Evolutionary conservation across 78 protist genomes (phyloP).

Genomic region (Speleostelium caveatum): DNA sequence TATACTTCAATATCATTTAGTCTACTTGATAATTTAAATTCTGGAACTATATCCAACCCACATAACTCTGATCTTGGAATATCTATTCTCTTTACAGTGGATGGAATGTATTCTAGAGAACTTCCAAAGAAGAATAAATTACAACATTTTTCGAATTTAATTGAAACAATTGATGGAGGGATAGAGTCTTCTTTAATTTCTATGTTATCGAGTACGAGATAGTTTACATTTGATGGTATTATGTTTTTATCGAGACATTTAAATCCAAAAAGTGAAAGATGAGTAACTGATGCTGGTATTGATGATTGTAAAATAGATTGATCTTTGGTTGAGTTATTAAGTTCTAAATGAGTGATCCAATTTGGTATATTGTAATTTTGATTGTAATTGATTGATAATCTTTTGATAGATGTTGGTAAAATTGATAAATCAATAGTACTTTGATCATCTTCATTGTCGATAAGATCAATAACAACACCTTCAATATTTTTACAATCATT

Average conservation of each 20-base stretch:
- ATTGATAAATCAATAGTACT: neutral
- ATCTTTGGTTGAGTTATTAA: neutral
- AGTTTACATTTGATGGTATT: neutral
- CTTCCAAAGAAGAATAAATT: no score
- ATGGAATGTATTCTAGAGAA: neutral
- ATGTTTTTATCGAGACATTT: neutral
- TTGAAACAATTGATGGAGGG: neutral
- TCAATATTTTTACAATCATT: neutral
- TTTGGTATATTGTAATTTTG: neutral
- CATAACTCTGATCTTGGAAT: neutral
- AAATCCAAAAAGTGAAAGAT: neutral
- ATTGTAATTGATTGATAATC: neutral
- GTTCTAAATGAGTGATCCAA: neutral
- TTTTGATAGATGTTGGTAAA: neutral
- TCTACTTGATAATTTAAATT: no score
- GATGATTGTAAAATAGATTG: neutral
- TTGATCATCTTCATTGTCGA: neutral
- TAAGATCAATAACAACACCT: neutral
- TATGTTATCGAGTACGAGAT: neutral
- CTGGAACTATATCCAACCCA: no score
- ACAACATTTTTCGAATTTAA: neutral
- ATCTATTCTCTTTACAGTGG: neutral
- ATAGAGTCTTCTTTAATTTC: neutral
- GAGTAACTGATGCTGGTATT: neutral
- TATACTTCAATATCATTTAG: no score